These are phyloP conservation scores for Isochrysis galbana DNA, from an alignment of 78 protist species.

Conservation along the genomic window DNA sequence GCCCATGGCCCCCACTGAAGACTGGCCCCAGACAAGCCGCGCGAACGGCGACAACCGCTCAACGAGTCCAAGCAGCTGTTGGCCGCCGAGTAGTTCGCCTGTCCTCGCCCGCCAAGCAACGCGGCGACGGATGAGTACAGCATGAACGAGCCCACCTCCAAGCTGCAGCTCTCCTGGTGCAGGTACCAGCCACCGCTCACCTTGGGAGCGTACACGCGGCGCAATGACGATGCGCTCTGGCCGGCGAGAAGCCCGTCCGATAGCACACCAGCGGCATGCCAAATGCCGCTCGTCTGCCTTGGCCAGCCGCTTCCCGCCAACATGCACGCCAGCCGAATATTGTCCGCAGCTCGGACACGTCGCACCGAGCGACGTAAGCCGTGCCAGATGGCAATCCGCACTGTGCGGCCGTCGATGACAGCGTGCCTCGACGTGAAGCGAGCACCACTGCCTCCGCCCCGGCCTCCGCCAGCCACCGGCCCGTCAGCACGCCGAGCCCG, in stretches of 20 bases:
- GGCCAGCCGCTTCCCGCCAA: neutral
- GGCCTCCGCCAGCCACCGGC: neutral
- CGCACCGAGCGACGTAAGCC: neutral
- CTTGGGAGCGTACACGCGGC: neutral
- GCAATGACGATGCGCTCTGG: neutral
- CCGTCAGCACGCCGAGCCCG: neutral
- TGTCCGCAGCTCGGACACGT: neutral
- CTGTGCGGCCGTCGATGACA: neutral
- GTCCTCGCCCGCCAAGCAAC: neutral
- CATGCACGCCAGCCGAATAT: neutral
- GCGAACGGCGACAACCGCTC: neutral
- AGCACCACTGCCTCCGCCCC: neutral
- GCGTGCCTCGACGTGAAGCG: neutral
- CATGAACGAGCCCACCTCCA: neutral
- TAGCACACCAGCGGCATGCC: neutral
- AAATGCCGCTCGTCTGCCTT: too few species aligned
- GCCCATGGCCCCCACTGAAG: too few species aligned
- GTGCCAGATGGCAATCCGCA: neutral
- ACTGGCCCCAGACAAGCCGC: neutral
- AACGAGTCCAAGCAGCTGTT: neutral
- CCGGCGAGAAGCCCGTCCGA: neutral
- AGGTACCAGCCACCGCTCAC: neutral
- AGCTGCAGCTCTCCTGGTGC: neutral
- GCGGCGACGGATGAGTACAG: neutral
- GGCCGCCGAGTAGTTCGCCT: neutral